Conservation (phyloP, 495 filamentous ascomycete species). For the Penicillium turbatum region DNA sequence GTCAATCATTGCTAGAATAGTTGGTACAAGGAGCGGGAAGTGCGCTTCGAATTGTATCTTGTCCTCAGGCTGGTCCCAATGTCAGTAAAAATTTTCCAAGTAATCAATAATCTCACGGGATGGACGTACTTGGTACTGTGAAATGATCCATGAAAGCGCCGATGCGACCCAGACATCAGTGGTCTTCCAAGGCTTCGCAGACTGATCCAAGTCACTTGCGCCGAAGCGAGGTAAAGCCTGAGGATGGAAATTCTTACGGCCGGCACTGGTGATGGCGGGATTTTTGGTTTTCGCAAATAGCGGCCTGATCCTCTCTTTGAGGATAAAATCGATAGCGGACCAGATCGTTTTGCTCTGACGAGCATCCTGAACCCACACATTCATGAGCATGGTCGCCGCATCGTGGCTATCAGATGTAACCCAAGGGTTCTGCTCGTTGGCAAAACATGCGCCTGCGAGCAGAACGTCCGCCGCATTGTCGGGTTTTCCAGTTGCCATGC, state of each 20-base stretch:
- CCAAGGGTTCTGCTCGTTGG: conserved; percentile 52
- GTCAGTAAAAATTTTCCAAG: conserved; percentile 5
- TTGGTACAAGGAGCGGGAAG: conserved; percentile 82
- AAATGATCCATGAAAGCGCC: conserved; percentile 62
- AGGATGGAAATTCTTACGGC: conserved; percentile 56
- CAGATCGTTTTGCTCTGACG: conserved; percentile 20
- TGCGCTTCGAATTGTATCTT: conserved; percentile 42
- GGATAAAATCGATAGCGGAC: conserved; percentile 52
- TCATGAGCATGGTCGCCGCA: conserved; percentile 33
- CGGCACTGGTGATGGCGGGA: conserved; percentile 55
- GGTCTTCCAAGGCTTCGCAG: conserved; percentile 70
- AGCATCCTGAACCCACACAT: conserved; percentile 32
- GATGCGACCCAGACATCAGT: conserved; percentile 56
- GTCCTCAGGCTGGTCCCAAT: conserved; percentile 21
- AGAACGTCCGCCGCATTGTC: conserved; percentile 23
- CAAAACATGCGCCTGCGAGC: conserved; percentile 44
- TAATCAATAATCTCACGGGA: not conserved
- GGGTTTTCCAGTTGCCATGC: conserved; percentile 16
- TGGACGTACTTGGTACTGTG: conserved; percentile 34
- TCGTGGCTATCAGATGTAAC: conserved; percentile 31
- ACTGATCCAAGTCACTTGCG: conserved; percentile 43
- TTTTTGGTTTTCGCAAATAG: conserved; percentile 66
- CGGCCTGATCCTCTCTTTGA: conserved; percentile 55
- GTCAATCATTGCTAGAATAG: conserved; percentile 75
- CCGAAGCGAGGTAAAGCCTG: conserved; percentile 39